phyloP scores from a whole-genome alignment of 2,329 filamentous ascomycete species.

The Claviceps purpurea region DNA sequence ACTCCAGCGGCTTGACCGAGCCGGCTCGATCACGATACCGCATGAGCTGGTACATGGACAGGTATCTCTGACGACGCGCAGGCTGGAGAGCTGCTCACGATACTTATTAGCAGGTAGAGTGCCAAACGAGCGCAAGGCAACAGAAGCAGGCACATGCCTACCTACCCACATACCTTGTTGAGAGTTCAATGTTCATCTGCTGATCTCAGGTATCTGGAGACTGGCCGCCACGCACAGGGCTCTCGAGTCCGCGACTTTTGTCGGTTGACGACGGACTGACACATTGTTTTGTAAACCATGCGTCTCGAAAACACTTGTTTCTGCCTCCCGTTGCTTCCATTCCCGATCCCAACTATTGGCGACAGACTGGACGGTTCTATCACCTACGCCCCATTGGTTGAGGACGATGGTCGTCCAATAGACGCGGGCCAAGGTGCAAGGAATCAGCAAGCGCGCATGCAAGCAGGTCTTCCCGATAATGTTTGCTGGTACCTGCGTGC shows the following conservation, averaged over 20 bases:
- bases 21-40: neutral
- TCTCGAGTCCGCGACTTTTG: neutral
- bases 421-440: neutral
- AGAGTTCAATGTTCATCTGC: too few species aligned
- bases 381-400: neutral
- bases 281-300: neutral
- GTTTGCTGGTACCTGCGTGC: slow-evolving; percentile 2
- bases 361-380: neutral
- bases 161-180: too few species aligned
- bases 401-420: neutral
- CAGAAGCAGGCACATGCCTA: too few species aligned
- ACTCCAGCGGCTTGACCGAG: neutral
- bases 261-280: neutral
- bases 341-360: neutral
- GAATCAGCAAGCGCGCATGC: neutral
- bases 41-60: neutral
- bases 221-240: too few species aligned
- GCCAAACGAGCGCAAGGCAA: too few species aligned
- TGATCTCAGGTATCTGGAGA: too few species aligned
- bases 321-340: too few species aligned
- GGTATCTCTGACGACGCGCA: too few species aligned
- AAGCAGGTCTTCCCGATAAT: neutral
- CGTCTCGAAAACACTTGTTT: neutral
- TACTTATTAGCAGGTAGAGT: too few species aligned
- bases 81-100: too few species aligned